phyloP scores from a whole-genome alignment of 2,329 filamentous ascomycete genomes.

The Drechslera avenae region DNA sequence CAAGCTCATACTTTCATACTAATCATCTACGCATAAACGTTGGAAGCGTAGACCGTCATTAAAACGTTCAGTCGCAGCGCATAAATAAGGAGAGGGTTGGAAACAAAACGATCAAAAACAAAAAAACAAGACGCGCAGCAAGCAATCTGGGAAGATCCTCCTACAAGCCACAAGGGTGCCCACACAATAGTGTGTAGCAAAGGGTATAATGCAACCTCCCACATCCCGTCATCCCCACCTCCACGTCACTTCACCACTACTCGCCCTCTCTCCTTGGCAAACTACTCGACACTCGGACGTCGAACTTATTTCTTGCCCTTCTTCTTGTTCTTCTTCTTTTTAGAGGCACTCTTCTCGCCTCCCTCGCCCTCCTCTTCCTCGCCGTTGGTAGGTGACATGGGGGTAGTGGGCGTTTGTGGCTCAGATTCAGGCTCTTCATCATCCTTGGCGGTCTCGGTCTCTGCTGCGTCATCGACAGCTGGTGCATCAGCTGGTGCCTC shows the following conservation, averaged over 20 bases:
- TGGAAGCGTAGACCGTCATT: conserved; percentile 1
- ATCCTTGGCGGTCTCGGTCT: neutral
- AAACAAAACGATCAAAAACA: neutral
- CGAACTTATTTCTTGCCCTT: conserved; percentile 23
- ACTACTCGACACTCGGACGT: neutral
- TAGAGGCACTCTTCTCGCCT: conserved; percentile 7
- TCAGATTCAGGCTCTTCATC: conserved; percentile 6
- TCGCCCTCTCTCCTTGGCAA: neutral
- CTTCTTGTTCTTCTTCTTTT: conserved; percentile 17
- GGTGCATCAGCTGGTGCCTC: conserved; percentile 5
- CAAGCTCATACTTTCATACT: neutral
- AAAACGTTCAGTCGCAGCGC: neutral
- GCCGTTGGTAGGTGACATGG: conserved; percentile 1
- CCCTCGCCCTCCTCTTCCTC: conserved; percentile 5
- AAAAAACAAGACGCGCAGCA: neutral
- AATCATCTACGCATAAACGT: neutral
- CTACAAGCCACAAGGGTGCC: conserved; percentile 4
- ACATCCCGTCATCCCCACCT: neutral
- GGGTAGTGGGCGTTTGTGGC: conserved; percentile 8
- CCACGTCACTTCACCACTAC: neutral
- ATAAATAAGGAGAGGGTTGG: neutral
- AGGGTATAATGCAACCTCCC: conserved; percentile 15
- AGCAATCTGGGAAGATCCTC: conserved; percentile 6
- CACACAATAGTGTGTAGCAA: conserved; percentile 1
- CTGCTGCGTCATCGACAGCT: neutral